Percentiles rank a stretch among this genome's conserved stretches.
Evolutionary conservation across 306 rosid species (phyloP).

Genomic region (Betula pendula): DNA sequence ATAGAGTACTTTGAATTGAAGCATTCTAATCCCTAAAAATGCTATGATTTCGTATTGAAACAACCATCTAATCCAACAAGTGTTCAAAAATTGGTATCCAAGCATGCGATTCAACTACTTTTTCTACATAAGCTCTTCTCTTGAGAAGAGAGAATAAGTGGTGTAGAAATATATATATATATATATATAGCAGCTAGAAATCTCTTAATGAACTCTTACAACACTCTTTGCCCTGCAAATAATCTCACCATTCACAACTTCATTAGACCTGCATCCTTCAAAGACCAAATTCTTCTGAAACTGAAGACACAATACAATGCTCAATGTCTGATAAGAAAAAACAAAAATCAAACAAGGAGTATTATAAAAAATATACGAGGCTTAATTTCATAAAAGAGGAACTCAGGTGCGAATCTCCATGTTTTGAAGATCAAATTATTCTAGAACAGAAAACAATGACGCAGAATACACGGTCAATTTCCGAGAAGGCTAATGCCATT

Average conservation of each 20-base stretch:
- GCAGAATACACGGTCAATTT: neutral
- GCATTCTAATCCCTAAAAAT: neutral
- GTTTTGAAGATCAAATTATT: neutral
- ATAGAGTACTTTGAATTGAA: neutral
- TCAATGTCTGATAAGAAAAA: slow-evolving; percentile 1
- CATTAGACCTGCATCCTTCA: too few species aligned
- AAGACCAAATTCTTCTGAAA: neutral
- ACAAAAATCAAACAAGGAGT: too few species aligned
- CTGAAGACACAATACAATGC: neutral
- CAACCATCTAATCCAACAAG: neutral
- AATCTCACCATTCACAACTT: too few species aligned
- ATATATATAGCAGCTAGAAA: too few species aligned
- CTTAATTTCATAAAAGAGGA: neutral
- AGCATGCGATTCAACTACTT: slow-evolving; percentile 19
- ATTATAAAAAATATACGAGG: too few species aligned
- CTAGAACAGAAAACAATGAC: neutral
- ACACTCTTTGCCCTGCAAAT: too few species aligned
- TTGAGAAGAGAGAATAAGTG: slow-evolving; percentile 20
- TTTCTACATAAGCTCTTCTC: slow-evolving; percentile 12
- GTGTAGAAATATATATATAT: neutral
- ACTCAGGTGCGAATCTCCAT: neutral
- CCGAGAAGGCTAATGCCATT: neutral
- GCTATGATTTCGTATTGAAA: neutral
- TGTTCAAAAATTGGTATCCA: neutral
- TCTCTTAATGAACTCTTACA: too few species aligned